Evolutionary conservation across 73 alveolate species (phyloP).

Genomic region (Urostyla sp.): DNA sequence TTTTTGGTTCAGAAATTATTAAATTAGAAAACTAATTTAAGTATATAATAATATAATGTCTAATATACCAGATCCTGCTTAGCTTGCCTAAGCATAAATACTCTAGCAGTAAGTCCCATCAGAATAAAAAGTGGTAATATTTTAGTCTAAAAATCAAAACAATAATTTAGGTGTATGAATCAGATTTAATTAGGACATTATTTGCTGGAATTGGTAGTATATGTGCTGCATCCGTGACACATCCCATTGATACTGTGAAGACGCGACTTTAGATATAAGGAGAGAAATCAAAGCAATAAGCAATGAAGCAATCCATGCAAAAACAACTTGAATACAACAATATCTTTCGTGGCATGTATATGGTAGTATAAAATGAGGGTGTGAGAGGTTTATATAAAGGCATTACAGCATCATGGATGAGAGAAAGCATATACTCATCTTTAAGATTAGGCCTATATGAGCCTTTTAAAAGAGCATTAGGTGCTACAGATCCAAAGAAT

Average conservation of each 20-base stretch:
- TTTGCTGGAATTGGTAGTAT: slow-evolving; percentile 70
- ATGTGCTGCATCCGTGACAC: slow-evolving; percentile 66
- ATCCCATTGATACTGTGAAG: slow-evolving; percentile 75
- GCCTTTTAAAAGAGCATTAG: slow-evolving; percentile 72
- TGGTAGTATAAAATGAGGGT: slow-evolving; percentile 59
- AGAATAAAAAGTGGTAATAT: too few relatives aligned
- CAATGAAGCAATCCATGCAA: too few relatives aligned
- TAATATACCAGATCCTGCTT: too few relatives aligned
- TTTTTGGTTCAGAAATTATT: too few relatives aligned
- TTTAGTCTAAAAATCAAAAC: too few relatives aligned
- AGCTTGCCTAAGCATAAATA: too few relatives aligned
- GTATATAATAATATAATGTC: too few relatives aligned
- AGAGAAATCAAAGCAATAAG: slow-evolving; percentile 31
- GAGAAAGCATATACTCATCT: slow-evolving; percentile 75
- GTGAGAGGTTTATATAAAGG: slow-evolving; percentile 56
- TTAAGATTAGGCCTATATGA: slow-evolving; percentile 83
- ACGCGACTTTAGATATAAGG: slow-evolving; percentile 72
- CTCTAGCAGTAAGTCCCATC: too few relatives aligned
- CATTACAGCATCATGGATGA: slow-evolving; percentile 68
- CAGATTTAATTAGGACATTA: slow-evolving; percentile 15
- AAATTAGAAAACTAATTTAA: too few relatives aligned
- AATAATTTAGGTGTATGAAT: too few relatives aligned
- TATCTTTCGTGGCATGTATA: slow-evolving; percentile 46
- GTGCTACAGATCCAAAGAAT: slow-evolving; percentile 77
- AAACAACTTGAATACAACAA: too few relatives aligned